Conservation (phyloP, 306 rosid genomes). For the Quercus mongolica region DNA sequence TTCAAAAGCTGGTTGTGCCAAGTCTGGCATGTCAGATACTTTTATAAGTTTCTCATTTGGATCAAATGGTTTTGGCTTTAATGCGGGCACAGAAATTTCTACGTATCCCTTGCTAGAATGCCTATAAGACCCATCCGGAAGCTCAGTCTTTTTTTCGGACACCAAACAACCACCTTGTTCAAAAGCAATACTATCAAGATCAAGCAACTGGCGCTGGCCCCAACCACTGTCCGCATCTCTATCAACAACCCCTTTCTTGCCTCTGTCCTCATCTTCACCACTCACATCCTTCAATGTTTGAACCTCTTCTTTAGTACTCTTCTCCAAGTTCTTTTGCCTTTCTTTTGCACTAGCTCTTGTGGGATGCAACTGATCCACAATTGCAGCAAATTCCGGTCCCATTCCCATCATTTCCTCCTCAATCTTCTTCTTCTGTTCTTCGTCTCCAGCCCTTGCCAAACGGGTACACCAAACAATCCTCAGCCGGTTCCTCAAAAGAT, state of each 20-base stretch:
- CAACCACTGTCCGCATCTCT: conserved; percentile 79
- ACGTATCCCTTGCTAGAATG: conserved; percentile 75
- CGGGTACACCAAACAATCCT: conserved; percentile 93
- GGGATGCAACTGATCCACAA: conserved; percentile 86
- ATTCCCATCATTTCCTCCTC: conserved; percentile 86
- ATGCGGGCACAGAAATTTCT: conserved; percentile 82
- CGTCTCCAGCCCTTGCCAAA: conserved; percentile 79
- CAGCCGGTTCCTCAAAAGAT: conserved; percentile 60
- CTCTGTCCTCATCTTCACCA: conserved; percentile 64
- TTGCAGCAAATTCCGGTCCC: conserved; percentile 68
- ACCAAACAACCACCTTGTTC: conserved; percentile 65
- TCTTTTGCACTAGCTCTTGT: conserved; percentile 88
- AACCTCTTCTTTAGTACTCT: conserved; percentile 89
- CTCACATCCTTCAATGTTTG: conserved; percentile 74
- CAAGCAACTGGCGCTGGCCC: conserved; percentile 86
- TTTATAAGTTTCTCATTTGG: conserved; percentile 64
- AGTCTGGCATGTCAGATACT: conserved; percentile 76
- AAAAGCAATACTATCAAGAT: conserved; percentile 75
- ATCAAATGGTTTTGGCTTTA: conserved; percentile 70
- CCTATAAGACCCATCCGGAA: conserved; percentile 80
- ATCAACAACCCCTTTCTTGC: conserved; percentile 65
- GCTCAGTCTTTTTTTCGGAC: conserved; percentile 64
- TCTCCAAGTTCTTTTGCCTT: conserved; percentile 87
- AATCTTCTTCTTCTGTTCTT: conserved; percentile 71
- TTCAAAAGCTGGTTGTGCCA: conserved; percentile 90